Evolutionary conservation across 2,329 filamentous ascomycete genomes (phyloP), one percentile per base, ranked within the genome.

Genomic region (Fusarium beomiforme): DNA sequence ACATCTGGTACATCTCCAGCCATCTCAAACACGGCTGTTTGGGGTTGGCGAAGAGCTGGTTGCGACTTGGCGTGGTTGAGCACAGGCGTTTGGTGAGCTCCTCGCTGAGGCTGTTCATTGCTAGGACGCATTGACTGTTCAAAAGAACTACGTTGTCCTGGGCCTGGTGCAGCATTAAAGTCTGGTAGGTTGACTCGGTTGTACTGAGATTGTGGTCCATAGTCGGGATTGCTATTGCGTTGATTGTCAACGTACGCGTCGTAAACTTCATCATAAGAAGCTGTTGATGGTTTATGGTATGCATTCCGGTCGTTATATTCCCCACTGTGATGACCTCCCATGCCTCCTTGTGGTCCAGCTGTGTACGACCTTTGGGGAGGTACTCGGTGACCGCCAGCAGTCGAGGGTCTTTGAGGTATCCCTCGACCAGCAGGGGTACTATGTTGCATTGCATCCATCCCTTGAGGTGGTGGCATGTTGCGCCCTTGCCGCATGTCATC

Each of bases 11-110:
- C 84, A 72, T 93, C 90, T 29, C 83, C 86, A 4, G 88, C 90
- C 86, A 95, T 91, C 75, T 94, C 93, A 72, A 94, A 94, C 2
- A 92, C 86, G 12, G 92, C 92, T 5, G 89, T 85, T 73, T 92
- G 89, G 6, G 87, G 86, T 71, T 89, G 86, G 37, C 88, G 85
- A 63, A 92, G 81, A 76, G 92, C 88, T 33, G 91, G 90, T 76
- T 93, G 91, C 14, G 91, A 93, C 70, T 90, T 90, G 19, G 89
- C 88, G 65, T 87, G 86, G 64, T 84, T 87, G 54, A 91, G 79
- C 71, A 88, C 85, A 24, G 85, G 87, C 39, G 81, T 85, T 76
- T 82, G 85, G 72, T 81, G 87, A 59, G 81, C 86, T 66, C 82
- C 86, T 60, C 79, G 84, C 59, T 88, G 85, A n/a, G 84, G 79